A percentile compares a stretch with the other conserved stretches of the same genome.
Conservation (phyloP, 2,329 filamentous ascomycete species). For the Beauveria australis region DNA sequence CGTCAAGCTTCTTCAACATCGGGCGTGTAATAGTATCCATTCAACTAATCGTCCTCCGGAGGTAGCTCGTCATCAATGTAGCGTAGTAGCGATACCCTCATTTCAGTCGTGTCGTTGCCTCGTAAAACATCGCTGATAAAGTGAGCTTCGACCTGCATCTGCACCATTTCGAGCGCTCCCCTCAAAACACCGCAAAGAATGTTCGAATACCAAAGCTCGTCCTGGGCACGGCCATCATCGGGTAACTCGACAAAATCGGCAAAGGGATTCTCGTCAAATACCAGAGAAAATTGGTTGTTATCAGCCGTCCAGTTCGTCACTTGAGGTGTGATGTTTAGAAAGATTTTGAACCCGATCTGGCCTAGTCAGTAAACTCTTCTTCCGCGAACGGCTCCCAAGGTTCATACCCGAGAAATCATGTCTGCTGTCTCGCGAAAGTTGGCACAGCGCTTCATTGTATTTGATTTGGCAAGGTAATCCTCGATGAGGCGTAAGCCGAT, state of each 20-base stretch:
- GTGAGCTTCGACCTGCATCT: conserved; percentile 97
- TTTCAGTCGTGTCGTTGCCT: conserved; percentile 94
- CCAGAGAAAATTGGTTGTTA: conserved; percentile 89
- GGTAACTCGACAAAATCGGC: conserved; percentile 97
- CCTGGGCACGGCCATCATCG: conserved; percentile 89
- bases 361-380: neutral
- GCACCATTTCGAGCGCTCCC: conserved; percentile 94
- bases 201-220: conserved; percentile 98
- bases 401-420: conserved; percentile 76
- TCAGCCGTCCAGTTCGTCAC: conserved; percentile 95
- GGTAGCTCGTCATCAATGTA: conserved; percentile 98
- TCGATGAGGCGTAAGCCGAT: conserved; percentile 94
- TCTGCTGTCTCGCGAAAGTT: conserved; percentile 96
- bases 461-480: conserved; percentile 94
- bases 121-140: conserved; percentile 90
- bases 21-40: neutral
- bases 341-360: conserved; percentile 97
- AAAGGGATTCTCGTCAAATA: conserved; percentile 95
- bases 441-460: conserved; percentile 75
- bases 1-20: neutral
- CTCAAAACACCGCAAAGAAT: conserved; percentile 89
- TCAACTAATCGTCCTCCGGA: conserved; percentile 76
- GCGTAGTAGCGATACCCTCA: conserved; percentile 83
- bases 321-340: conserved; percentile 89
- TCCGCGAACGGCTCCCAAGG: neutral